Percentiles rank a stretch among this genome's conserved stretches.
Conservation (phyloP, 495 filamentous ascomycete species). For the Pseudomonodictys pantanalensis region DNA sequence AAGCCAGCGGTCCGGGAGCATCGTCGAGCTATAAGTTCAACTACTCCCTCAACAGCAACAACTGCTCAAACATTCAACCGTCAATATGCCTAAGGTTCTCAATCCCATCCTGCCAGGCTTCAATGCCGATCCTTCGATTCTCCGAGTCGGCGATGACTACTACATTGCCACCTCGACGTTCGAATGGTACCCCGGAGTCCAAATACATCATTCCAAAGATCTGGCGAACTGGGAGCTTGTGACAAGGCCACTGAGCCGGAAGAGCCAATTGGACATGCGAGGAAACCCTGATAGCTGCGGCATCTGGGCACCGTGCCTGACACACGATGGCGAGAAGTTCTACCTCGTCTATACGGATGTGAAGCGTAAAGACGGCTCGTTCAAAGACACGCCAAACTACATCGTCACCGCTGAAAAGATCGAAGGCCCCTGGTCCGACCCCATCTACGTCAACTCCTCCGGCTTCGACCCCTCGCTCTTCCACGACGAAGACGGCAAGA, state of each 20-base stretch:
- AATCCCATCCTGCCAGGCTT: slow-evolving; percentile 65
- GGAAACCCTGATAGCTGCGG: slow-evolving; percentile 51
- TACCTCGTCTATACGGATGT: slow-evolving; percentile 48
- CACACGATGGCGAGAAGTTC: slow-evolving; percentile 55
- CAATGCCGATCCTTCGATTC: slow-evolving; percentile 60
- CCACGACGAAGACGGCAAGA: slow-evolving; percentile 54
- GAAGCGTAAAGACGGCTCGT: slow-evolving; percentile 55
- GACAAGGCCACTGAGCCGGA: slow-evolving; percentile 34
- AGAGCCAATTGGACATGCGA: slow-evolving; percentile 44
- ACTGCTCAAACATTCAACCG: too few species aligned
- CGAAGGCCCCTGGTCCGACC: slow-evolving; percentile 56
- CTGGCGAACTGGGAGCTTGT: slow-evolving; percentile 54
- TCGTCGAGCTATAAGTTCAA: too few species aligned
- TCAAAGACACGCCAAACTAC: slow-evolving; percentile 53
- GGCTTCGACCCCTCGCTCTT: slow-evolving; percentile 59
- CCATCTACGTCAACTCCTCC: slow-evolving; percentile 45
- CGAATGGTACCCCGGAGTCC: slow-evolving; percentile 57
- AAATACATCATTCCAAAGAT: slow-evolving; percentile 50
- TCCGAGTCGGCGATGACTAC: slow-evolving; percentile 56
- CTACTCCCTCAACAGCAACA: too few species aligned
- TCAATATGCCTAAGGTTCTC: slow-evolving; percentile 25
- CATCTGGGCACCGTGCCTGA: slow-evolving; percentile 61
- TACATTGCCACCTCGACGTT: slow-evolving; percentile 64
- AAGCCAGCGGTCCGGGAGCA: too few species aligned
- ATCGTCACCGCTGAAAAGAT: slow-evolving; percentile 43